Conservation (phyloP, 2,329 filamentous ascomycete species). For the Aspergillus puulaauensis region DNA sequence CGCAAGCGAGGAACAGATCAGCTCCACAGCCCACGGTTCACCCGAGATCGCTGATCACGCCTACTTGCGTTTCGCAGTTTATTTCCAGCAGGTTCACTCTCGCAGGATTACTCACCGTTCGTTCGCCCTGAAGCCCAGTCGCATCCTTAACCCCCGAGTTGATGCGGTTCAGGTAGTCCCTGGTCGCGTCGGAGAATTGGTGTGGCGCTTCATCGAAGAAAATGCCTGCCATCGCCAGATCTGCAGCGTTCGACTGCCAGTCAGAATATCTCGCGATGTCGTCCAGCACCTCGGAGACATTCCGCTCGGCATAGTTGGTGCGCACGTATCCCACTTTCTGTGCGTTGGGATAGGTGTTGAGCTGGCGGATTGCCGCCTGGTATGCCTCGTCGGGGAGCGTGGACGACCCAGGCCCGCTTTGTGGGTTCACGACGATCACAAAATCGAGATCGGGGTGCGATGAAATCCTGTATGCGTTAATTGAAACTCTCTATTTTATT, state of each 20-base stretch:
- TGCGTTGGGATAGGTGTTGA: slow-evolving; percentile 41
- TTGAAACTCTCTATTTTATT: background rate
- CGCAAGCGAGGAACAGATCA: background rate
- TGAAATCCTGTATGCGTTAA: slow-evolving; percentile 10
- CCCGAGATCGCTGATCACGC: background rate
- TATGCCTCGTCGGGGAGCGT: slow-evolving; percentile 35
- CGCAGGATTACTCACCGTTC: slow-evolving; percentile 10
- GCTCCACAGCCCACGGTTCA: background rate
- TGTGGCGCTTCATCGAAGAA: slow-evolving; percentile 41
- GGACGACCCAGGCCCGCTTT: slow-evolving; percentile 32
- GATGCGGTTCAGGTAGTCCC: slow-evolving; percentile 22
- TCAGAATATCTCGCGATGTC: slow-evolving; percentile 39
- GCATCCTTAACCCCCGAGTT: slow-evolving; percentile 18
- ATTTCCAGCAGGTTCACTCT: too few species aligned
- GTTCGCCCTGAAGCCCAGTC: slow-evolving; percentile 2
- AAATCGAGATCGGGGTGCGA: slow-evolving; percentile 25
- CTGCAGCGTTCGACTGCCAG: slow-evolving; percentile 30
- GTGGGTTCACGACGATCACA: slow-evolving; percentile 32
- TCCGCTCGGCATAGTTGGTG: slow-evolving; percentile 33
- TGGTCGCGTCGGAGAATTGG: slow-evolving; percentile 18
- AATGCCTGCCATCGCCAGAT: slow-evolving; percentile 37
- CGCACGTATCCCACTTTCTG: slow-evolving; percentile 44
- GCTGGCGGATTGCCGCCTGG: slow-evolving; percentile 31
- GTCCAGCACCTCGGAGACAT: slow-evolving; percentile 30
- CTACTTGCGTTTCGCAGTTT: background rate